Evolutionary conservation across 2,329 filamentous ascomycete genomes (phyloP).

Genomic region (Gaeumannomyces tritici): DNA sequence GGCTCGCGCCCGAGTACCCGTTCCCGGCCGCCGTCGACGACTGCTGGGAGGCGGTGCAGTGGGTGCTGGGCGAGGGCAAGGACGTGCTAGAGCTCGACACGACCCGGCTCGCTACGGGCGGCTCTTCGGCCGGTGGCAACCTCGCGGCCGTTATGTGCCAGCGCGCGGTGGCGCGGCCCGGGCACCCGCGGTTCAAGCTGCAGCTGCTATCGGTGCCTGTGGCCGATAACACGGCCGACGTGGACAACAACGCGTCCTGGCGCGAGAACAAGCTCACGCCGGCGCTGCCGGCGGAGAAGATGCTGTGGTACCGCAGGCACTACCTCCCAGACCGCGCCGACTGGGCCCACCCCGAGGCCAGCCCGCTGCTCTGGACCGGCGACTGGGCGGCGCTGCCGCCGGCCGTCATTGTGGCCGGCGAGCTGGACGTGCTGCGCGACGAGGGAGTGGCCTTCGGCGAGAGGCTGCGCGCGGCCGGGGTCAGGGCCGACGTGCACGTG

Average conservation of each 20-base stretch:
- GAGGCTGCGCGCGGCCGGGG: slow-evolving; percentile 35
- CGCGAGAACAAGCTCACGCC: slow-evolving; percentile 38
- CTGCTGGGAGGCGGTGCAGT: slow-evolving; percentile 44
- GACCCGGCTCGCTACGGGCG: slow-evolving; percentile 13
- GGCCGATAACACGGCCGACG: slow-evolving; percentile 44
- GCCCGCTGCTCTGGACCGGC: slow-evolving; percentile 38
- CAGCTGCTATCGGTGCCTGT: slow-evolving; percentile 50
- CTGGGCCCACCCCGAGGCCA: slow-evolving; percentile 41
- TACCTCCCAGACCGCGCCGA: slow-evolving; percentile 39
- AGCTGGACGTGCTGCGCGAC: slow-evolving; percentile 44
- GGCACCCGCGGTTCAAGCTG: slow-evolving; percentile 19
- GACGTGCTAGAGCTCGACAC: slow-evolving; percentile 25
- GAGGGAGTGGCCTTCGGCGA: slow-evolving; percentile 42
- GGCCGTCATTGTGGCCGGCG: slow-evolving; percentile 42
- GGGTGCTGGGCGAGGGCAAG: slow-evolving; percentile 22
- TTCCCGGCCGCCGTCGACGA: slow-evolving; percentile 49
- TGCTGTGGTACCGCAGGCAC: slow-evolving; percentile 50
- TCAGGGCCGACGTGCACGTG: slow-evolving; percentile 34
- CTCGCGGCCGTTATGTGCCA: slow-evolving; percentile 16
- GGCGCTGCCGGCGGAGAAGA: slow-evolving; percentile 44
- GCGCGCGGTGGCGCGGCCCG: slow-evolving; percentile 5
- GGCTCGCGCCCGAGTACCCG: slow-evolving; percentile 47
- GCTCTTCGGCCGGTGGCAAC: slow-evolving; percentile 18
- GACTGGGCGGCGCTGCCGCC: slow-evolving; percentile 40
- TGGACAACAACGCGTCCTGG: slow-evolving; percentile 35